phyloP scores from a whole-genome alignment of 352 stramenopile genomes.

The Chrysophaeum taylorii region DNA sequence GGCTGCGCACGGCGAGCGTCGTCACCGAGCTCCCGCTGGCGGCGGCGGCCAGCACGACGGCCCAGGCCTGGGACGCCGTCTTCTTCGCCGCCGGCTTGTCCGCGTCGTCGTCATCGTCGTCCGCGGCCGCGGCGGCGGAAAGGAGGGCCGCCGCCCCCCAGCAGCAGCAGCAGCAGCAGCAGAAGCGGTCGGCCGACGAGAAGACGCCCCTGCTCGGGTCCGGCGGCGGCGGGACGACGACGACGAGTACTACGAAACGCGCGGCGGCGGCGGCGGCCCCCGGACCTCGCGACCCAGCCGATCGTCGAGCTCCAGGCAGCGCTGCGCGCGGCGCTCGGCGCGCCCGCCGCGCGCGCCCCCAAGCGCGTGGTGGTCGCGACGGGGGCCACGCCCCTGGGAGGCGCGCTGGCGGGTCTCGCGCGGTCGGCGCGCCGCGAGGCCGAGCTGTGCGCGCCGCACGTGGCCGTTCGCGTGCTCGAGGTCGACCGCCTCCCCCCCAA shows the following conservation, averaged over 20 bases:
- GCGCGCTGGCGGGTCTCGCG: not conserved
- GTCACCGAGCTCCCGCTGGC: not conserved
- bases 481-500: not conserved
- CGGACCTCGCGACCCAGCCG: no score
- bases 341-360: not conserved
- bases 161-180: no score
- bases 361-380: not conserved
- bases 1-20: no score
- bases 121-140: no score
- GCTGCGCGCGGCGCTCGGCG: not conserved
- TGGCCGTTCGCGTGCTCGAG: not conserved
- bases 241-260: no score
- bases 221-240: not conserved
- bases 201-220: not conserved
- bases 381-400: not conserved
- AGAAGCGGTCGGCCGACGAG: not conserved
- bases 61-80: conserved; percentile 8
- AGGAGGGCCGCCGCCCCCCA: no score
- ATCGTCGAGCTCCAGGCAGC: not conserved
- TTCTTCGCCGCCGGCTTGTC: not conserved
- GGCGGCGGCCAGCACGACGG: not conserved
- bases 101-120: not conserved
- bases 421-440: not conserved
- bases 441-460: not conserved
- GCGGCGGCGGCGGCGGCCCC: no score